Evolutionary conservation across 2,329 filamentous ascomycete species (phyloP), one percentile per base, ranked within the genome.

Genomic region (Dactylonectria estremocensis): DNA sequence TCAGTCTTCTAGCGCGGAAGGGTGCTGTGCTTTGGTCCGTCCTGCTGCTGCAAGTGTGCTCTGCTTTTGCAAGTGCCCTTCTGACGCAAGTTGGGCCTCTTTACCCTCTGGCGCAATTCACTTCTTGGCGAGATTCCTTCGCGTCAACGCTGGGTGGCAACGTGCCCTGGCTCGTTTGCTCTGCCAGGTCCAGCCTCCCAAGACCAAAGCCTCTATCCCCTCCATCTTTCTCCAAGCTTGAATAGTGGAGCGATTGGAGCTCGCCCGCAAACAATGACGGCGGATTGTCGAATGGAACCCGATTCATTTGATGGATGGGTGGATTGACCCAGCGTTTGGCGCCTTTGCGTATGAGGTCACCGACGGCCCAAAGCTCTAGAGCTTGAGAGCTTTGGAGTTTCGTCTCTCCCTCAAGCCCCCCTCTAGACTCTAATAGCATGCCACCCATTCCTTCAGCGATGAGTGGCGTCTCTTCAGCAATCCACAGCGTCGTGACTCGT

Each of bases 321-420:
- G 24, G 24, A 28, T 28, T 4, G 43, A 61, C 60, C 50, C 60
- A 56, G 16, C 60, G 20, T 28, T 45, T 24, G 50, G 50, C 43
- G 61, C 61, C 24, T 49, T 40, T 18, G 61, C 61, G 24, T 46
- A 64, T 64, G 61, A 58, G 54, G 61, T 64, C 61, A 64, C 50
- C 62, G 43, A 60, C 33, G 28, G 45, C 49, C 43, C 53, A 31
- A 37, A 59, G 43, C 55, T 57, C 54, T 20, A 31, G 46, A 37
- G 8, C 6, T 13, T 6, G 37, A 45, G 24, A 59, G 48, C 60
- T 62, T 18, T 4, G 43, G n/a, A 53, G 48, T 48, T 53, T 37
- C 22, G 52, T 40, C 58, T 60, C 53, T 63, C 16, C 45, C 46
- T 24, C 50, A 43, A 52, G 35, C 54, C 45, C 55, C 55, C 43